Evolutionary conservation across 2,329 filamentous ascomycete genomes (phyloP), one percentile per base, ranked within the genome.

Genomic region (Hypoxylon sp.): DNA sequence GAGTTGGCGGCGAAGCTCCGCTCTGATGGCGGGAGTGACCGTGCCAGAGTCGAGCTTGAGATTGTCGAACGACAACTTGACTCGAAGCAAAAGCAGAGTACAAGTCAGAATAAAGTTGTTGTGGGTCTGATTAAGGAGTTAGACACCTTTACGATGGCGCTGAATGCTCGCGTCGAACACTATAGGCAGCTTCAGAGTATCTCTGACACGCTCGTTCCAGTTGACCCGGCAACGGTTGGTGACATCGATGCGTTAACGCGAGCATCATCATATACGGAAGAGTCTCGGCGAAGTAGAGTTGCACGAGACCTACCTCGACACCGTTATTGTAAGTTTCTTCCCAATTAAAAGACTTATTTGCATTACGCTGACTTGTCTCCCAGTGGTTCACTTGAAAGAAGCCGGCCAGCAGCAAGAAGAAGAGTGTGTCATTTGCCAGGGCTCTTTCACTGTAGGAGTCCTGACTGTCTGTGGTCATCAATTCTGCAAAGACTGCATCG

Each of bases 381-480:
- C 52, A 87, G 85, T 90, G 38, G 45, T 86, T 5, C 83, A 89
- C 65, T 79, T 88, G 51, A 83, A 85, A 73, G 79, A 85, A 60
- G 81, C 85, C 17, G 91, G 92, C 48, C 83, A 86, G n/a, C 88
- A 86, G 53, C 85, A 86, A 1, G 86, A 89, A 51, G 87, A 90
- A 63, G 83, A 89, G 55, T 99, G 96, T 77, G 88, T 97, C 60
- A 98, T 99, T 72, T 99, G 96, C 77, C 90, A 92, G 75, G 86
- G 87, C 10, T 76, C 84, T 0, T 97, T 98, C 73, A 89, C 91
- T 64, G 83, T 89, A n/a, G 95, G 95, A 58, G 88, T 92, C 57
- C 83, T 95, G 67, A 98, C 95, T 0, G 87, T 93, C 0, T 98
- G 96, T 77, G 95, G 95, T 0, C 96, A 99, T 76, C 89, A 93